These are phyloP conservation scores for Calonectria ilicicola DNA, from an alignment of 2,329 filamentous ascomycete genomes.

Conservation along the genomic window DNA sequence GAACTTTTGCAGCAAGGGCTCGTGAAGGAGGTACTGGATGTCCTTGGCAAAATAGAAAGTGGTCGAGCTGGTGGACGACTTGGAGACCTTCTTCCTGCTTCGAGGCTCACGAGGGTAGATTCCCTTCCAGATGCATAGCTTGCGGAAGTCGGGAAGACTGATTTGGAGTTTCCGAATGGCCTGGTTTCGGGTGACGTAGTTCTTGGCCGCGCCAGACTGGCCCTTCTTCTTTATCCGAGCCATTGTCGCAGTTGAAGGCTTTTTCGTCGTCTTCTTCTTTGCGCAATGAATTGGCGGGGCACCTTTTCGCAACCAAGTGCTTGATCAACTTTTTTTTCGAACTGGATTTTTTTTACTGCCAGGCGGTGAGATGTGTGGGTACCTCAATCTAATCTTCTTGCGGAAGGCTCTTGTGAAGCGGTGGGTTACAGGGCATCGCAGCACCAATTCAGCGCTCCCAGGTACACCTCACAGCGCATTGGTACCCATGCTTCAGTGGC, in stretches of 20 bases:
- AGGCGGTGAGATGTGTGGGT: neutral
- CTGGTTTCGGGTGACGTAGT: slow-evolving; percentile 97
- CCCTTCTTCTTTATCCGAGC: slow-evolving; percentile 92
- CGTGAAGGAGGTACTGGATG: slow-evolving; percentile 97
- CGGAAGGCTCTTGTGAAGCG: neutral
- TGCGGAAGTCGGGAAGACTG: slow-evolving; percentile 95
- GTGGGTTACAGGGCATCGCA: slow-evolving; percentile 19
- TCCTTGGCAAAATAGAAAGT: slow-evolving; percentile 96
- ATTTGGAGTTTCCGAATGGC: slow-evolving; percentile 98
- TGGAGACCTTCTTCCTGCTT: slow-evolving; percentile 96
- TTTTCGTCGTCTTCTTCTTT: slow-evolving; percentile 29
- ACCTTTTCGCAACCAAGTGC: slow-evolving; percentile 40
- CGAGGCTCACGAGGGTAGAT: slow-evolving; percentile 98
- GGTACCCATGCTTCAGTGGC: slow-evolving; percentile 30
- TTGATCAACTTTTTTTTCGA: slow-evolving; percentile 49
- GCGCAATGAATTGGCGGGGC: slow-evolving; percentile 48
- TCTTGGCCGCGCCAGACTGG: slow-evolving; percentile 91
- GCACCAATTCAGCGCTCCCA: slow-evolving; percentile 18
- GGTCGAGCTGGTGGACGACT: slow-evolving; percentile 88
- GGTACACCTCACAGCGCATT: slow-evolving; percentile 27
- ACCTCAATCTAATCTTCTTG: neutral
- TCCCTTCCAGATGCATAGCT: slow-evolving; percentile 99
- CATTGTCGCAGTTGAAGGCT: slow-evolving; percentile 60
- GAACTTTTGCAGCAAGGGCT: slow-evolving; percentile 94
- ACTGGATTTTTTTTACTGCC: slow-evolving; percentile 51